Evolutionary conservation across 768 basidiomycete genomes (phyloP).

Genomic region (Mycena leptocephala): DNA sequence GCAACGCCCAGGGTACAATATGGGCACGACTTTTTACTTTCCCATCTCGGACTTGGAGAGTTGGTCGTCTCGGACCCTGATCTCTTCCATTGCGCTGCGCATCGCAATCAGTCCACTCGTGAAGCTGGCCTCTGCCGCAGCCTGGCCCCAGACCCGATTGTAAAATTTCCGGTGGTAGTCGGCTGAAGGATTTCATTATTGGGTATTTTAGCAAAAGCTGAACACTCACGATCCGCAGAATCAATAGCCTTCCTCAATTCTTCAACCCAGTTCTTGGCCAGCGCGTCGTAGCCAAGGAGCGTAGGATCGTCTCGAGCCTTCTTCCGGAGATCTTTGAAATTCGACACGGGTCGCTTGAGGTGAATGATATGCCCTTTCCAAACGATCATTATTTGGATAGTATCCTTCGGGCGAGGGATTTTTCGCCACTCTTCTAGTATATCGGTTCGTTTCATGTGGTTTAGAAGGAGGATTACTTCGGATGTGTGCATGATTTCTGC

Average conservation of each 20-base stretch:
- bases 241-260: conserved; percentile 25
- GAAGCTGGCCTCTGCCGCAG: conserved; percentile 7
- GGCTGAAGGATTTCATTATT: background rate
- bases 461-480: background rate
- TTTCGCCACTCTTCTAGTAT: conserved; percentile 9
- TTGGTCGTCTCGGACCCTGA: conserved; percentile 4
- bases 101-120: background rate
- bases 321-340: conserved; percentile 7
- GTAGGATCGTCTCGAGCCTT: conserved; percentile 9
- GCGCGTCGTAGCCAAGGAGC: conserved; percentile 9
- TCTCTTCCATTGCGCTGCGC: conserved; percentile 10
- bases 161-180: conserved; percentile 16
- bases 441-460: conserved; percentile 12
- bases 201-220: background rate
- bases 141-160: conserved; percentile 11
- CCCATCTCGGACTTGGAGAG: background rate
- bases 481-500: conserved; percentile 26
- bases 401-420: conserved; percentile 8
- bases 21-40: too few species aligned
- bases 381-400: conserved; percentile 12
- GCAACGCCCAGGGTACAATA: too few species aligned
- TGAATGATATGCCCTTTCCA: conserved; percentile 16
- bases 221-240: conserved; percentile 18
- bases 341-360: conserved; percentile 6
- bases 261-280: conserved; percentile 17